phyloP scores from a whole-genome alignment of 495 filamentous ascomycete species.

The Pyronema domesticum region DNA sequence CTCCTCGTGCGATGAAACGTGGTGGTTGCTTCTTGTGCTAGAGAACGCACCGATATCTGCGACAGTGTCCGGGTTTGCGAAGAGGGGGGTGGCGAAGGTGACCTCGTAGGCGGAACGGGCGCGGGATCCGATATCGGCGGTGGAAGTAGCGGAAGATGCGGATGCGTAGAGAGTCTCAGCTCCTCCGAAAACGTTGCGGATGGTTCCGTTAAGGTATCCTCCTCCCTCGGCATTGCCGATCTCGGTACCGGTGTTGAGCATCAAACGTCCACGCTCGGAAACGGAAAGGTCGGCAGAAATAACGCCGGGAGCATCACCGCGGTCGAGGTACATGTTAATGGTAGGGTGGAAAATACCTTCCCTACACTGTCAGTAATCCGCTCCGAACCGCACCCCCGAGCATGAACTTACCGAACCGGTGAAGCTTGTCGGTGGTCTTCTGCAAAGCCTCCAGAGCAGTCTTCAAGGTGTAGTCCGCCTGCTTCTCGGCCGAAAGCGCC shows the following conservation, averaged over 20 bases:
- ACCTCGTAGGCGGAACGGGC: slow-evolving; percentile 79
- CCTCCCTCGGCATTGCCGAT: slow-evolving; percentile 81
- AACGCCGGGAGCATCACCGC: slow-evolving; percentile 45
- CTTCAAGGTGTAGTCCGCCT: slow-evolving; percentile 51
- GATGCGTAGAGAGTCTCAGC: slow-evolving; percentile 67
- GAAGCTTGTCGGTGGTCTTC: slow-evolving; percentile 50
- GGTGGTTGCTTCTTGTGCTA: slow-evolving; percentile 58
- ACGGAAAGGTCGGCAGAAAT: slow-evolving; percentile 60
- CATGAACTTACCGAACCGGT: slow-evolving; percentile 49
- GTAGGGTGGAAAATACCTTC: slow-evolving; percentile 72
- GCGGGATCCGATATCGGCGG: slow-evolving; percentile 47
- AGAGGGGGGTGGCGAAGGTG: slow-evolving; percentile 60
- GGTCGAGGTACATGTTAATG: slow-evolving; percentile 64
- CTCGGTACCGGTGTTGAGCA: slow-evolving; percentile 82
- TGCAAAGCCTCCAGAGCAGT: slow-evolving; percentile 57
- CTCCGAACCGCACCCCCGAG: background rate
- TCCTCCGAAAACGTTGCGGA: slow-evolving; percentile 87
- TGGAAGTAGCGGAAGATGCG: slow-evolving; percentile 41
- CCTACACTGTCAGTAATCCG: slow-evolving; percentile 9
- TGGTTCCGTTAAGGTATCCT: slow-evolving; percentile 64
- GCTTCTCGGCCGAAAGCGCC: slow-evolving; percentile 48
- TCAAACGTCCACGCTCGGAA: slow-evolving; percentile 57
- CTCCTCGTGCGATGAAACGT: slow-evolving; percentile 87
- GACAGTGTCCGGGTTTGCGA: slow-evolving; percentile 62
- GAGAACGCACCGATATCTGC: slow-evolving; percentile 58